Base-by-base conservation (phyloP, 106 monocot species). In the Apostasia ramifera region DNA sequence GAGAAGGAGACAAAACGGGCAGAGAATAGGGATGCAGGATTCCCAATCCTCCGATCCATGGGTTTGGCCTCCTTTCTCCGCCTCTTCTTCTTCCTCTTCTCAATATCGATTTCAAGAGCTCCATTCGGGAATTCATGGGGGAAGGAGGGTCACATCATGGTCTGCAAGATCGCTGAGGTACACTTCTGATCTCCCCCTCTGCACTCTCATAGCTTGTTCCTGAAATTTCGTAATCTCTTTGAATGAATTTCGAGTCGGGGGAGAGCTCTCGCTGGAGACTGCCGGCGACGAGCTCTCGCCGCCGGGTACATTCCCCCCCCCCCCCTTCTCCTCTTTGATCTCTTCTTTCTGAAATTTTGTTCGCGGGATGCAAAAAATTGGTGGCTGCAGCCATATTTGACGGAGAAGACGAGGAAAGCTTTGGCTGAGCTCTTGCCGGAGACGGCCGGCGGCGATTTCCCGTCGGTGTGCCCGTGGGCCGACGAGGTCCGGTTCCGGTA, bases 141-240 rank as follows among this genome's bases (percentile, higher is more conserved):
- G 7, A 86, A 90, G 47, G 81, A 86, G 45, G 90, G 90, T 8
- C 86, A 90, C 48, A 81, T 76, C 76, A 90, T 90, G 86, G 71
- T 78, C 61, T 90, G 90, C 86, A 91, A 91, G 67, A 81, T 91
- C 6, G 90, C 90, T 8, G 81, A 91, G 86, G 90, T 91, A 57
- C 12, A 1, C 5, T 48, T 41, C 5, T 91, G 59, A 39, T 1
- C 5, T 48, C 52, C 5, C 13, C 7, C 50, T 50, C 8, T 7
- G 12, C 1, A 44, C 1, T 44, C 45, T 1, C n/a, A n/a, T 5
- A 0, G 3, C 44, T 3, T 43, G 26, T 26, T 26, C 26, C 26
- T 26, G 26, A 26, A 26, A 26, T 26, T 26, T 26, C 26, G 26
- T 26, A 26, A 26, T 26, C 26, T 26, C 26, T 26, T 26, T 26